Conservation (phyloP, 345 rosid species). For the Sonneratia alba region DNA sequence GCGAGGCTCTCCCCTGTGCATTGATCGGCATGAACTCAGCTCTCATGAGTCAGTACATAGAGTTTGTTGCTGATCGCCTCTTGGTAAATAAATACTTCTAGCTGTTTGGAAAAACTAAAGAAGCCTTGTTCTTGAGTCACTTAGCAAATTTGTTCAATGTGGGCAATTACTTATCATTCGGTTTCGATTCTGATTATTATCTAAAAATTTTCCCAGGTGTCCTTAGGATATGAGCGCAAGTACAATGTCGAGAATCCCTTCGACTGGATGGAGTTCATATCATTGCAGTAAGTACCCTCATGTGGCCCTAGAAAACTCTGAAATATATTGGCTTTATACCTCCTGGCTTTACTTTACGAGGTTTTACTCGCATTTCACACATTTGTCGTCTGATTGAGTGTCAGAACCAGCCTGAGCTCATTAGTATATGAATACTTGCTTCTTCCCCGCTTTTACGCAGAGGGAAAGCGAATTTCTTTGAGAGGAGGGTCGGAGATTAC, state of each 20-base stretch:
- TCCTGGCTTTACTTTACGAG: too few relatives aligned
- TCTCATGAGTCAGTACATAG: conserved; percentile 88
- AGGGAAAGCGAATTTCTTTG: conserved; percentile 79
- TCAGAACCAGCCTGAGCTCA: too few relatives aligned
- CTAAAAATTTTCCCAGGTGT: conserved; percentile 29
- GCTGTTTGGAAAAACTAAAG: not conserved
- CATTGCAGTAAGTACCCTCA: conserved; percentile 59
- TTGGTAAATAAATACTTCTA: conserved; percentile 34
- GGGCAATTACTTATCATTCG: not conserved
- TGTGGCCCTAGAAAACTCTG: not conserved
- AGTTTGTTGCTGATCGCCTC: conserved; percentile 83
- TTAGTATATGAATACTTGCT: too few relatives aligned
- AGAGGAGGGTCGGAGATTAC: conserved; percentile 86
- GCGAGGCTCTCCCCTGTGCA: conserved; percentile 87
- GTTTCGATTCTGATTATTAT: not conserved
- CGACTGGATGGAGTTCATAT: conserved; percentile 97
- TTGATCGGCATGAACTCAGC: conserved; percentile 77
- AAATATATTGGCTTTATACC: not conserved
- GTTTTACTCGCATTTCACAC: too few relatives aligned
- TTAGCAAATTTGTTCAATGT: not conserved
- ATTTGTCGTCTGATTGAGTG: too few relatives aligned
- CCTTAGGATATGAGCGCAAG: conserved; percentile 56
- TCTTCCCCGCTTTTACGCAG: conserved; percentile 18
- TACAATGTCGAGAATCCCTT: conserved; percentile 74
- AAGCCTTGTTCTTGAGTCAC: not conserved